Base-by-base conservation (phyloP, 1,284 basidiomycete species). In the Erythrobasidium hasegawianum region DNA sequence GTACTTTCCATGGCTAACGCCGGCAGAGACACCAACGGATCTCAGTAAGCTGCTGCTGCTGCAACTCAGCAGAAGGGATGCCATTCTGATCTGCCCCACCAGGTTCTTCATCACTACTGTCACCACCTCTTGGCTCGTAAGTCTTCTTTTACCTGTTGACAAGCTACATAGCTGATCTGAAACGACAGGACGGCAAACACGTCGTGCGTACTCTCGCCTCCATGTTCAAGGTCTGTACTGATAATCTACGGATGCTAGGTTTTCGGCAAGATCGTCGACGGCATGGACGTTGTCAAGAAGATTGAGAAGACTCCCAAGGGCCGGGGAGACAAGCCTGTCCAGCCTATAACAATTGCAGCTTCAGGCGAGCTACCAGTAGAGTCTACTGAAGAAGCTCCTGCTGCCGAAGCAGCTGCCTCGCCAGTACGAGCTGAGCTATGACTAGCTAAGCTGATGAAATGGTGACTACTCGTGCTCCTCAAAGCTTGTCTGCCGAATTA, bases 251-350 rank as follows among this genome's bases (percentile, higher is more conserved):
- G n/a, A n/a, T n/a, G n/a, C n/a, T n/a, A n/a, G n/a, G 92, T 97
- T 49, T 97, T 96, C 72, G 93, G 93, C 67, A 85, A 85, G 72
- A 88, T 96, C 64, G 71, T 95, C 53, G 89, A 95, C 70, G 92
- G 92, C 59, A 88, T 94, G 87, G 88, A 93, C 71, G 79, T 95
- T 69, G 82, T 96, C 41, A 76, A 80, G 68, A 78, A 79, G 67
- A 73, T 77, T 53, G 87, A 94, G 81, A 81, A 85, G 69, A 84
- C 87, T 43, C 72, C 83, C 20, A 92, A 88, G 76, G 84, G 83
- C 60, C 52, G 78, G 41, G 80, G 80, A 67, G 89, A 95, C 79
- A 84, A 83, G 68, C 92, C 92, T 43, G 69, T 76, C 18, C 82
- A 84, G 67, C 85, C 89, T 68, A 84, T 96, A 70, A 77, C 84